Evolutionary conservation across 2,329 filamentous ascomycete genomes (phyloP), one percentile per base, ranked within the genome.

Genomic region (Juglanconis oblonga): DNA sequence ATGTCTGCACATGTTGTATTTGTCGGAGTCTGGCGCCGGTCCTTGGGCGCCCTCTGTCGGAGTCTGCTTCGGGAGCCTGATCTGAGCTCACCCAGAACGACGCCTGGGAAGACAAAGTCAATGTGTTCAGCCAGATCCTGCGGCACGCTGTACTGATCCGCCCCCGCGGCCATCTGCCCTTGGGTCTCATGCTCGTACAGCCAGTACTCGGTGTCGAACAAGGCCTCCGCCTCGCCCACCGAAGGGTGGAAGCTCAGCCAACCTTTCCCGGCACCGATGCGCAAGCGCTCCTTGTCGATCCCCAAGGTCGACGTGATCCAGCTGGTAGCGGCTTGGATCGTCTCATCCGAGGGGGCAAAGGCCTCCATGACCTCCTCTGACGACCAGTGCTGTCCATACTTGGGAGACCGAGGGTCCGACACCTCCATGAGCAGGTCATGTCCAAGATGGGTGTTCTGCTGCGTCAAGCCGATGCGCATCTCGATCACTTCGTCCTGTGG

Each of bases 371-470:
- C 69, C 64, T 79, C 69, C 33, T 77, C 69, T 3, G 72, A 64
- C 7, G 75, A 74, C 76, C 77, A 81, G 69, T 81, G 77, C 59
- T 76, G 73, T 55, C 79, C 79, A 64, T 81, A 81, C 36, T 73
- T 72, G 17, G 73, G 65, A 7, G 77, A 81, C 8, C 66, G 62
- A 3, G 79, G 79, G 64, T 81, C 71, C 1, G 78, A 70, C n/a
- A 81, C 76, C n/a, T 77, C 72, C 31, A 80, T 69, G 44, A 76
- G 74, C 53, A 14, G 9, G 11, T 76, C 74, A 58, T 79, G 77
- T 4, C 72, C 77, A 36, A 70, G 71, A 57, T 80, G 71, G 29
- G 81, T 66, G 58, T 80, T 80, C 31, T 71, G 70, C 64, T 81
- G 78, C 44, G 72, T 68, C 44, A 81, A 70, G 7, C 77, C 79